Evolutionary conservation across 805 yeast genomes (phyloP).

Genomic region (Clavispora asparagi): DNA sequence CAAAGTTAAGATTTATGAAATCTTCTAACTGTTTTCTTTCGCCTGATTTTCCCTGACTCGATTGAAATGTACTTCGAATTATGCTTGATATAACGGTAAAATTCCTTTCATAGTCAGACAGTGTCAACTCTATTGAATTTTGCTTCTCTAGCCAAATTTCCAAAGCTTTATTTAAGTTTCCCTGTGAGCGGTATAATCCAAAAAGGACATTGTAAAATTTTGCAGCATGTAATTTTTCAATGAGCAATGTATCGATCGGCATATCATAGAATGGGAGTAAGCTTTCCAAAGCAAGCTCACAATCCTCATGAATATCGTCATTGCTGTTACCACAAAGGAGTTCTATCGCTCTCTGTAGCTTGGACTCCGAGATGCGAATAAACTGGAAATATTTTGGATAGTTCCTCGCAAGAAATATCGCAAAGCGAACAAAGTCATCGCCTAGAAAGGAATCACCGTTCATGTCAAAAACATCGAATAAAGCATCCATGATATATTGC

Average conservation of each 20-base stretch:
- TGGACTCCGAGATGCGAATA: constrained; percentile 61
- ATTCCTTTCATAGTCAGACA: constrained; percentile 6
- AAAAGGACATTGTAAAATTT: constrained; percentile 56
- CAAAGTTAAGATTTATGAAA: constrained; percentile 22
- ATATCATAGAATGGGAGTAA: constrained; percentile 66
- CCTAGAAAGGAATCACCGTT: constrained; percentile 19
- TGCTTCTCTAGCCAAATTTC: constrained; percentile 43
- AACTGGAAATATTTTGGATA: constrained; percentile 84
- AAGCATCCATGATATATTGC: constrained; percentile 71
- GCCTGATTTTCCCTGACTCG: constrained; percentile 12
- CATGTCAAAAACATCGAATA: constrained; percentile 52
- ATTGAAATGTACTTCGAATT: constrained; percentile 21
- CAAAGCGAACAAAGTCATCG: constrained; percentile 32
- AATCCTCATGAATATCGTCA: constrained; percentile 42
- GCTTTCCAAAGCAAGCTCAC: constrained; percentile 73
- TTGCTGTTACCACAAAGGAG: constrained; percentile 42
- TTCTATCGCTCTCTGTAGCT: constrained; percentile 43
- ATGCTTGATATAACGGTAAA: constrained; percentile 15
- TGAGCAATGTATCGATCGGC: constrained; percentile 42
- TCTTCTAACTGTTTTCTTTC: constrained; percentile 21
- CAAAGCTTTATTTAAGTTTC: constrained; percentile 47
- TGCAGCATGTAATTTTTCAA: constrained; percentile 48
- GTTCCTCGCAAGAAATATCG: constrained; percentile 74
- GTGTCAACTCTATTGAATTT: constrained; percentile 6
- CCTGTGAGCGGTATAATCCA: constrained; percentile 50